Conservation (phyloP, 345 rosid genomes). For the Salix suchowensis region DNA sequence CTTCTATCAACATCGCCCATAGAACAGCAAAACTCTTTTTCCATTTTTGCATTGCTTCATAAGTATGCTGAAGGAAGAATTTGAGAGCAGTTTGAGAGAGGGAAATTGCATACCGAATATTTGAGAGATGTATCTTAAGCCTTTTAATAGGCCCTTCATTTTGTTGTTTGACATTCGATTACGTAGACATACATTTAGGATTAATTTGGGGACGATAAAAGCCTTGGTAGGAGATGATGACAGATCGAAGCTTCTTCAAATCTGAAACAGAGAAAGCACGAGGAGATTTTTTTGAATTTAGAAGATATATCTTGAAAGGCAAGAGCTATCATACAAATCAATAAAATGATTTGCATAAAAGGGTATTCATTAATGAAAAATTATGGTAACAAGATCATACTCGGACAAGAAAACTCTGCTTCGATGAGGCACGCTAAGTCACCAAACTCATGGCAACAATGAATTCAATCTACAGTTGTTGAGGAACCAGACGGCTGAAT, state of each 20-base stretch:
- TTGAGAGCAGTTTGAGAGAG: not conserved
- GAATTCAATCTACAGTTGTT: constrained; percentile 4
- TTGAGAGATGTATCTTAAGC: constrained; percentile 70
- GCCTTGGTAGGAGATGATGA: not conserved
- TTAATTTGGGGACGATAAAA: not conserved
- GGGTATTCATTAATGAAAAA: not conserved
- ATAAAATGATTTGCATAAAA: not conserved
- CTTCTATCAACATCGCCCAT: not conserved
- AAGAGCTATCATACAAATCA: not conserved
- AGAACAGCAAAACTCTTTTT: not conserved
- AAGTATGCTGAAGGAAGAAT: not conserved
- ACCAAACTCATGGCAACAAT: not conserved
- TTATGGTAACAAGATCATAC: not conserved
- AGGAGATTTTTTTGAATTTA: not conserved
- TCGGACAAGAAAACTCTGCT: not conserved
- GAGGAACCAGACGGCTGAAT: not conserved
- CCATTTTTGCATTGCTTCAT: not conserved
- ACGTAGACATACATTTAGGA: not conserved
- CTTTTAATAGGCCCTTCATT: constrained; percentile 77
- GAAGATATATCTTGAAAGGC: not conserved
- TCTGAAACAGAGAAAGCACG: constrained; percentile 1
- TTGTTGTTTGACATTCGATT: constrained; percentile 48
- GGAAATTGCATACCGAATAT: constrained; percentile 50
- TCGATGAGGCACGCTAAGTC: not conserved
- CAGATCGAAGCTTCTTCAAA: not conserved